Evolutionary conservation across 1,139 yeast genomes (phyloP).

Genomic region (Pichia sp.): DNA sequence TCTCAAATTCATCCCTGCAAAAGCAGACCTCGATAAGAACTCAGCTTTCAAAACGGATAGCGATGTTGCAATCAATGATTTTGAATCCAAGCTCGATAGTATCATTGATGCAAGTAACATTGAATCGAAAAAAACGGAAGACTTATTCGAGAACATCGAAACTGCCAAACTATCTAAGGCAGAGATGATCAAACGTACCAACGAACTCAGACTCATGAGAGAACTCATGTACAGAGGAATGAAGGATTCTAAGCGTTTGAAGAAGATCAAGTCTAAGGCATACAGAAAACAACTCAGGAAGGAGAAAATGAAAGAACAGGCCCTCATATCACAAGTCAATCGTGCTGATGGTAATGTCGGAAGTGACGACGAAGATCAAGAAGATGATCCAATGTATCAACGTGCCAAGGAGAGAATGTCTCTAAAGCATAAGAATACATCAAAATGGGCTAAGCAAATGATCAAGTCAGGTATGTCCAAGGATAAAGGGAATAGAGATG

Average conservation of each 20-base stretch:
- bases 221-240: slow-evolving; percentile 96
- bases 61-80: slow-evolving; percentile 45
- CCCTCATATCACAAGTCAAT: slow-evolving; percentile 36
- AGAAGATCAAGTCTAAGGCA: slow-evolving; percentile 89
- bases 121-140: slow-evolving; percentile 63
- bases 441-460: slow-evolving; percentile 89
- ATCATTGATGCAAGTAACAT: slow-evolving; percentile 61
- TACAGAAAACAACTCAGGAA: slow-evolving; percentile 83
- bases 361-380: slow-evolving; percentile 33
- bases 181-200: slow-evolving; percentile 70
- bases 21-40: slow-evolving; percentile 35
- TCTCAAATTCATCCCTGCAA: slow-evolving; percentile 58
- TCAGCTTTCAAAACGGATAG: slow-evolving; percentile 46
- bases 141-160: slow-evolving; percentile 82
- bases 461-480: slow-evolving; percentile 85
- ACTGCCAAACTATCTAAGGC: slow-evolving; percentile 76
- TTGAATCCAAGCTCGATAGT: slow-evolving; percentile 60
- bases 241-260: slow-evolving; percentile 79
- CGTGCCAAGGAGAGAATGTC: slow-evolving; percentile 93
- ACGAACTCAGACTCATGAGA: slow-evolving; percentile 84
- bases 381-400: slow-evolving; percentile 59
- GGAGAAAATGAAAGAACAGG: slow-evolving; percentile 66
- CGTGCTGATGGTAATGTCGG: slow-evolving; percentile 44
- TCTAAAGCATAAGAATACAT: slow-evolving; percentile 78
- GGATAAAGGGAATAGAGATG: slow-evolving; percentile 76